These are phyloP conservation scores for Fusarium goolgardi DNA, from an alignment of 2,329 filamentous ascomycete genomes.

Conservation along the genomic window DNA sequence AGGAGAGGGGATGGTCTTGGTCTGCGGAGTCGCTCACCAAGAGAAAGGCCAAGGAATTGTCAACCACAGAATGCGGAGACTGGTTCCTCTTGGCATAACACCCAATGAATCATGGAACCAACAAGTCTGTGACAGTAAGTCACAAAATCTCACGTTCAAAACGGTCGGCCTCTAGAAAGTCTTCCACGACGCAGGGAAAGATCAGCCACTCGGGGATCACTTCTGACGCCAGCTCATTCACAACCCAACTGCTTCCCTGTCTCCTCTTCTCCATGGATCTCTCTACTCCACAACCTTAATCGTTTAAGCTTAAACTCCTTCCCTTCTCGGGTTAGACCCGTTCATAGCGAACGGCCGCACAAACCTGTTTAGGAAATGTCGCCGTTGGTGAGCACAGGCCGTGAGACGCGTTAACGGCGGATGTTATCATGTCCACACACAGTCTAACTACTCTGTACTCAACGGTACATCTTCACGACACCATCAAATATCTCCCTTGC, in stretches of 20 bases:
- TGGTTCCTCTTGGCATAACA: conserved; percentile 3
- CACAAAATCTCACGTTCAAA: not conserved
- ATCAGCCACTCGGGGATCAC: conserved; percentile 1
- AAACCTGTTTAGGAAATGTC: conserved; percentile 18
- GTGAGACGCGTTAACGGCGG: not conserved
- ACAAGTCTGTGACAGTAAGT: not conserved
- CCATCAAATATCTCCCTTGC: not conserved
- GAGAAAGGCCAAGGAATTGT: not conserved
- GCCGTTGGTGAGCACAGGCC: not conserved
- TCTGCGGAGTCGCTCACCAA: conserved; percentile 3
- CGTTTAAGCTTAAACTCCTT: conserved; percentile 35
- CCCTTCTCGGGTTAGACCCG: conserved; percentile 11
- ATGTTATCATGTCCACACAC: not conserved
- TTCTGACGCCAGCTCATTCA: not conserved
- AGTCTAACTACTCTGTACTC: not conserved
- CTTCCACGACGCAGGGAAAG: conserved; percentile 9
- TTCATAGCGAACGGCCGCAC: conserved; percentile 17
- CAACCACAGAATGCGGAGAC: conserved; percentile 1
- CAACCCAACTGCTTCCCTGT: not conserved
- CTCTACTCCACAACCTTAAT: conserved; percentile 29
- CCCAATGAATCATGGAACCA: conserved; percentile 3
- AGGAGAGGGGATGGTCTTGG: not conserved
- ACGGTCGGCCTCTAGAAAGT: not conserved
- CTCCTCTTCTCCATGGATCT: conserved; percentile 10
- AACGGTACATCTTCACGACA: not conserved